Evolutionary conservation across 2,329 filamentous ascomycete genomes (phyloP).

Genomic region (Grosmannia penicillata): DNA sequence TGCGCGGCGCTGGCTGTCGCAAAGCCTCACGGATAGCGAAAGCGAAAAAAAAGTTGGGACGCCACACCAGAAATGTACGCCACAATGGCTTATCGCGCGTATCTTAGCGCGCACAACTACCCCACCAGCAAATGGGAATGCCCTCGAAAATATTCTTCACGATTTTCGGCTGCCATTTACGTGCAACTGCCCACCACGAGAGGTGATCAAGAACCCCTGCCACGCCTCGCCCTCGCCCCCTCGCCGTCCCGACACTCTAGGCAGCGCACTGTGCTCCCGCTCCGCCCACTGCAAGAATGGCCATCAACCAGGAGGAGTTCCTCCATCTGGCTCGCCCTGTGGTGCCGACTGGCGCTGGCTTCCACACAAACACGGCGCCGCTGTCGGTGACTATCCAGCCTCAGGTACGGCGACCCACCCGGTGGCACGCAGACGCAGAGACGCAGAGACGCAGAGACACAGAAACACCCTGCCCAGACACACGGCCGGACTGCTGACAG

Average conservation of each 20-base stretch:
- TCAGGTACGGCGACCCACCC: conserved; percentile 49
- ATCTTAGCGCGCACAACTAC: conserved; percentile 41
- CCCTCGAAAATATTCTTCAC: conserved; percentile 13
- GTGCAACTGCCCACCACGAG: too few relatives aligned
- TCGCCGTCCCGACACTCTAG: conserved; percentile 9
- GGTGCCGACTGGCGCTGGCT: conserved; percentile 64
- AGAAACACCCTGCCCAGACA: too few relatives aligned
- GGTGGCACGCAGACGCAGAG: too few relatives aligned
- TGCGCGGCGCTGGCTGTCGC: too few relatives aligned
- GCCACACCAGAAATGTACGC: background rate
- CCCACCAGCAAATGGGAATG: conserved; percentile 14
- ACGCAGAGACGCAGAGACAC: too few relatives aligned
- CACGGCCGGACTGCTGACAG: background rate
- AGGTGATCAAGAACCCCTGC: conserved; percentile 1
- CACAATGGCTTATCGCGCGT: conserved; percentile 14
- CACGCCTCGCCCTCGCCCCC: conserved; percentile 7
- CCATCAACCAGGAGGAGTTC: conserved; percentile 67
- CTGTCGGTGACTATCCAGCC: conserved; percentile 90
- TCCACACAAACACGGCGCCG: conserved; percentile 76
- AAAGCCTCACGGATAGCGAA: background rate
- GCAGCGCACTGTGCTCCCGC: background rate
- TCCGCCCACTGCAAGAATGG: conserved; percentile 40
- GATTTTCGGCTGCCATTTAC: background rate
- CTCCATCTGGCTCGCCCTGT: conserved; percentile 89
- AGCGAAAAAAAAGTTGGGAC: conserved; percentile 2